Evolutionary conservation across 371 early-diverging fungal species (phyloP).

Genomic region (Mucor lusitanicus): DNA sequence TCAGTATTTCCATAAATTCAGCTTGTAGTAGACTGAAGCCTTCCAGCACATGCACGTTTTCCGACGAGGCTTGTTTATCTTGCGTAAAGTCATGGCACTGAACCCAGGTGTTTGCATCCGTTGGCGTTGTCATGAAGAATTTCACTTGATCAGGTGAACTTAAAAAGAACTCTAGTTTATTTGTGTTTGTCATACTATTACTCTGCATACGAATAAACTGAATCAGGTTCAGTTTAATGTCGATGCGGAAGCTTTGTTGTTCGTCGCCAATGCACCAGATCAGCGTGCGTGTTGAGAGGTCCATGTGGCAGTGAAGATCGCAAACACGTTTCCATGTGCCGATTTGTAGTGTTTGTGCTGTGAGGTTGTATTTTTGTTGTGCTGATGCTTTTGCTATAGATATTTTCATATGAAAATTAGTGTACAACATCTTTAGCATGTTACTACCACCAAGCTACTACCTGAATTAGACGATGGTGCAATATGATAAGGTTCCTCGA

Average conservation of each 20-base stretch:
- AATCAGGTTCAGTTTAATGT: slow-evolving; percentile 57
- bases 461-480: slow-evolving; percentile 5
- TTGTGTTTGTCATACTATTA: not conserved
- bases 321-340: slow-evolving; percentile 75
- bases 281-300: slow-evolving; percentile 47
- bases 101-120: slow-evolving; percentile 45
- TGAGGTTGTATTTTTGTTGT: slow-evolving; percentile 6
- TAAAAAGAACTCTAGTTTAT: slow-evolving; percentile 19
- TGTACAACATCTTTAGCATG: no score
- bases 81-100: slow-evolving; percentile 77
- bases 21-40: slow-evolving; percentile 33
- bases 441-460: no score
- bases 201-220: slow-evolving; percentile 49
- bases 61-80: slow-evolving; percentile 56
- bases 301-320: slow-evolving; percentile 61
- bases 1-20: slow-evolving; percentile 26
- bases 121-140: slow-evolving; percentile 50
- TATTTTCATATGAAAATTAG: not conserved
- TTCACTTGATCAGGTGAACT: slow-evolving; percentile 23
- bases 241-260: slow-evolving; percentile 60
- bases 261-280: slow-evolving; percentile 66
- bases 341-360: slow-evolving; percentile 62
- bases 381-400: not conserved
- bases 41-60: slow-evolving; percentile 37
- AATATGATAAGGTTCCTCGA: slow-evolving; percentile 14